These are phyloP conservation scores for Daldinia decipiens DNA, from an alignment of 495 filamentous ascomycete species.

Conservation along the genomic window DNA sequence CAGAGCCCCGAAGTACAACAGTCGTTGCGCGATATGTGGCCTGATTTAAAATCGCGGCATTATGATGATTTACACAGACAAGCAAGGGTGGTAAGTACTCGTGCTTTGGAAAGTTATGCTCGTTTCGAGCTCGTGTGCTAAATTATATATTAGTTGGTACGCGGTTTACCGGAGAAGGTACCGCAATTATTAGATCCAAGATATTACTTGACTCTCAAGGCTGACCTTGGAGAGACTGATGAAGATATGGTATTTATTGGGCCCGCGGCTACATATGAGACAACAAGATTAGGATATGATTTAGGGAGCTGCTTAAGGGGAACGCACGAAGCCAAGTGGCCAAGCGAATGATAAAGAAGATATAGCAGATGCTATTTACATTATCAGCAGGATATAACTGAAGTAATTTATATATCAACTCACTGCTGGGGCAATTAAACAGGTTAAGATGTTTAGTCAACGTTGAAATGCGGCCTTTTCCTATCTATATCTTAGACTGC, in stretches of 20 bases:
- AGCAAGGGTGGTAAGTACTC: slow-evolving; percentile 44
- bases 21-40: slow-evolving; percentile 41
- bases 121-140: slow-evolving; percentile 1
- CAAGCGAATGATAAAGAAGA: slow-evolving; percentile 9
- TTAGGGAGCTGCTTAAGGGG: slow-evolving; percentile 46
- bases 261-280: slow-evolving; percentile 44
- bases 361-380: not conserved
- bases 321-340: slow-evolving; percentile 45
- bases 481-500: not conserved
- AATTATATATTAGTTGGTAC: slow-evolving; percentile 28
- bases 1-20: slow-evolving; percentile 51
- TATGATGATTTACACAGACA: slow-evolving; percentile 48
- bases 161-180: slow-evolving; percentile 27
- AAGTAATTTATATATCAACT: not conserved
- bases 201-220: slow-evolving; percentile 40
- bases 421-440: not conserved
- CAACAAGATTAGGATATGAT: slow-evolving; percentile 41
- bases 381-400: slow-evolving; percentile 6
- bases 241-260: slow-evolving; percentile 47
- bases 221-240: slow-evolving; percentile 41
- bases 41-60: slow-evolving; percentile 40
- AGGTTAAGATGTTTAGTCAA: not conserved
- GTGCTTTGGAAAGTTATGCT: not conserved
- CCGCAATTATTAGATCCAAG: slow-evolving; percentile 38
- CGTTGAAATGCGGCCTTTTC: not conserved